Percentiles rank a stretch among this genome's conserved stretches.
These are phyloP conservation scores for Suhomyces sp. DNA, from an alignment of 805 yeast genomes.

Conservation along the genomic window DNA sequence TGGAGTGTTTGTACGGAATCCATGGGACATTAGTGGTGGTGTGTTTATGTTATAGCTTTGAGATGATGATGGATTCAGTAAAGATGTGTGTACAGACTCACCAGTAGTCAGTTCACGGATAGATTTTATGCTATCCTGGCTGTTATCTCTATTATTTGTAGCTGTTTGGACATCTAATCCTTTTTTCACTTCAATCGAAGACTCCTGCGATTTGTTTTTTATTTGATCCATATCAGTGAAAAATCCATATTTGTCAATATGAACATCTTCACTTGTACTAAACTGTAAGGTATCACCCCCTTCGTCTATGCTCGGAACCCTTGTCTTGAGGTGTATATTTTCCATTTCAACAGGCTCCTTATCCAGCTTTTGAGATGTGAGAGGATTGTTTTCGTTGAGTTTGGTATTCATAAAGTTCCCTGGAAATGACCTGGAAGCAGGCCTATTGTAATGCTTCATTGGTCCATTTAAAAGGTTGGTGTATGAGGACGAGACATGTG, in stretches of 20 bases:
- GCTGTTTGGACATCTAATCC: too few relatives aligned
- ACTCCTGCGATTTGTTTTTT: slow-evolving; percentile 9
- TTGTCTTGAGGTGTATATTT: slow-evolving; percentile 16
- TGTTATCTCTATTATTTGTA: too few relatives aligned
- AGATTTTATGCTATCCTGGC: too few relatives aligned
- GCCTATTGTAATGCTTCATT: slow-evolving; percentile 9
- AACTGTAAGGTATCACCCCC: too few relatives aligned
- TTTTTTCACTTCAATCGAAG: slow-evolving; percentile 13
- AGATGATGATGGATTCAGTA: too few relatives aligned
- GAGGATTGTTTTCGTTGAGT: not conserved
- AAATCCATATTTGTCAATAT: slow-evolving; percentile 53
- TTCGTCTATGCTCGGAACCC: not conserved
- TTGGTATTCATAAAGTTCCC: not conserved
- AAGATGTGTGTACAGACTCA: too few relatives aligned
- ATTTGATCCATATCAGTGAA: slow-evolving; percentile 25
- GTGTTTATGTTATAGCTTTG: too few relatives aligned
- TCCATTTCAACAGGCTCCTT: slow-evolving; percentile 47
- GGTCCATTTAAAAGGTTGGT: not conserved
- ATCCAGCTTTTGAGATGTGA: not conserved
- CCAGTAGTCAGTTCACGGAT: too few relatives aligned
- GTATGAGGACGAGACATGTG: not conserved
- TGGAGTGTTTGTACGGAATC: too few relatives aligned
- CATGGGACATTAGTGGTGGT: too few relatives aligned
- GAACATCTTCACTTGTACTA: slow-evolving; percentile 7
- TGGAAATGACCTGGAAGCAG: slow-evolving; percentile 16